These are phyloP conservation scores for Epichloe glyceriae DNA, from an alignment of 2,329 filamentous ascomycete species.

Conservation along the genomic window DNA sequence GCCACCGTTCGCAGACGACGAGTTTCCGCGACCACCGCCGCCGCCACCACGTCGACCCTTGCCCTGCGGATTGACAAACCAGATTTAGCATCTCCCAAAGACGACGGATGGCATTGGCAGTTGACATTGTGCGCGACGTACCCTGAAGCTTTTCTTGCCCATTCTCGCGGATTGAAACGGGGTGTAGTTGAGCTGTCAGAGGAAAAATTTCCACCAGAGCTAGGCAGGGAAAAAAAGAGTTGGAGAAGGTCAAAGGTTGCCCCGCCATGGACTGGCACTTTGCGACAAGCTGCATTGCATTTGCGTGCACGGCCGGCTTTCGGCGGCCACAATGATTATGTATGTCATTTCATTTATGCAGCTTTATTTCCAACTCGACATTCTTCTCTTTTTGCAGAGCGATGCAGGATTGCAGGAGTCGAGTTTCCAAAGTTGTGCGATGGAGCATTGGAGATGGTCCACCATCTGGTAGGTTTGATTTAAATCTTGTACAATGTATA, in stretches of 20 bases:
- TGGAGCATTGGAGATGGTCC: not conserved
- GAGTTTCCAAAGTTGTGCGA: not conserved
- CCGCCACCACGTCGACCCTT: conserved; percentile 24
- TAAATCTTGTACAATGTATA: not conserved
- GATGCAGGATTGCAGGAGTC: no score
- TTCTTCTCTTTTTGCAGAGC: no score
- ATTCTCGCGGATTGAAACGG: conserved; percentile 15
- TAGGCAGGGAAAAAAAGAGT: not conserved
- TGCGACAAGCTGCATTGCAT: not conserved
- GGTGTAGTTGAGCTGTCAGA: not conserved
- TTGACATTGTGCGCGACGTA: conserved; percentile 9
- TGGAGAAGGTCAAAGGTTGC: not conserved
- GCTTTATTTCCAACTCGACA: no score
- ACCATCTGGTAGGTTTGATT: not conserved
- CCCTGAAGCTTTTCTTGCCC: conserved; percentile 25
- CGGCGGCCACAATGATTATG: no score
- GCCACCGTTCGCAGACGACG: conserved; percentile 9
- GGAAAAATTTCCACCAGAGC: not conserved
- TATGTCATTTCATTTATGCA: no score
- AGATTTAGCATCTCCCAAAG: not conserved
- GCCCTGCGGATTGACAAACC: conserved; percentile 16
- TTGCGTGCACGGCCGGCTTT: no score
- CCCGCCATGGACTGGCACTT: not conserved
- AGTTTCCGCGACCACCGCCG: conserved; percentile 16
- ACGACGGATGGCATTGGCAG: not conserved